A percentile compares a stretch with the other conserved stretches of the same genome.
phyloP scores from a whole-genome alignment of 768 basidiomycete genomes.

The Scleroderma bovista region DNA sequence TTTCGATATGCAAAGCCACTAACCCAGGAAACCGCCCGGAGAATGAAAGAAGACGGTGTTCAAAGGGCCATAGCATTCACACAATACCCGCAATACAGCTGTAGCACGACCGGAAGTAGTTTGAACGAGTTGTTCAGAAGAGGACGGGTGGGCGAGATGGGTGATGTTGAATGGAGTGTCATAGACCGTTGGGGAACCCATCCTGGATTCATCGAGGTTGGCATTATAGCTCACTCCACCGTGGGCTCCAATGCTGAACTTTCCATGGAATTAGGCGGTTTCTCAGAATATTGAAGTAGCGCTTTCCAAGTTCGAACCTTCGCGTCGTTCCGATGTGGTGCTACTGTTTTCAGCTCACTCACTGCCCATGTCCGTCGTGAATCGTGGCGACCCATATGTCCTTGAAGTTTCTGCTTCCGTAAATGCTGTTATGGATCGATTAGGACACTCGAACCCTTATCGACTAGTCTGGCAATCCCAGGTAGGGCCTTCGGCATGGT shows the following conservation, averaged over 20 bases:
- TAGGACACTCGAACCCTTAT: slow-evolving; percentile 78
- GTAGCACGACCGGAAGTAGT: slow-evolving; percentile 96
- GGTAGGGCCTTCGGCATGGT: slow-evolving; percentile 96
- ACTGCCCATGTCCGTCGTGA: slow-evolving; percentile 95
- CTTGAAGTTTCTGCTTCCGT: slow-evolving; percentile 94
- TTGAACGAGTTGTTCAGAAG: slow-evolving; percentile 84
- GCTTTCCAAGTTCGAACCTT: slow-evolving; percentile 69
- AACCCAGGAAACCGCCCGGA: slow-evolving; percentile 73
- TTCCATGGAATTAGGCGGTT: slow-evolving; percentile 57
- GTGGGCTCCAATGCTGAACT: neutral
- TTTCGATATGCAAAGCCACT: slow-evolving; percentile 92
- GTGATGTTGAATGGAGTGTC: slow-evolving; percentile 88
- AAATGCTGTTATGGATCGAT: slow-evolving; percentile 84
- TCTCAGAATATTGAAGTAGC: slow-evolving; percentile 84
- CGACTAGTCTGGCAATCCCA: slow-evolving; percentile 97
- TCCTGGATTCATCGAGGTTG: slow-evolving; percentile 88
- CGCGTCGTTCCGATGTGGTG: slow-evolving; percentile 67
- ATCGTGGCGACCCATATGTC: slow-evolving; percentile 97
- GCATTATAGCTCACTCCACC: slow-evolving; percentile 13
- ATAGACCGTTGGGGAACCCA: slow-evolving; percentile 98
- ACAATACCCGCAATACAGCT: slow-evolving; percentile 98
- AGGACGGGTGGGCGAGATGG: slow-evolving; percentile 56
- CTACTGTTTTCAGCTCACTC: slow-evolving; percentile 97
- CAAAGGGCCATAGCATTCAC: slow-evolving; percentile 92
- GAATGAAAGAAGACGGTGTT: slow-evolving; percentile 89